Evolutionary conservation across 345 rosid genomes (phyloP).

Genomic region (Boechera retrofracta): DNA sequence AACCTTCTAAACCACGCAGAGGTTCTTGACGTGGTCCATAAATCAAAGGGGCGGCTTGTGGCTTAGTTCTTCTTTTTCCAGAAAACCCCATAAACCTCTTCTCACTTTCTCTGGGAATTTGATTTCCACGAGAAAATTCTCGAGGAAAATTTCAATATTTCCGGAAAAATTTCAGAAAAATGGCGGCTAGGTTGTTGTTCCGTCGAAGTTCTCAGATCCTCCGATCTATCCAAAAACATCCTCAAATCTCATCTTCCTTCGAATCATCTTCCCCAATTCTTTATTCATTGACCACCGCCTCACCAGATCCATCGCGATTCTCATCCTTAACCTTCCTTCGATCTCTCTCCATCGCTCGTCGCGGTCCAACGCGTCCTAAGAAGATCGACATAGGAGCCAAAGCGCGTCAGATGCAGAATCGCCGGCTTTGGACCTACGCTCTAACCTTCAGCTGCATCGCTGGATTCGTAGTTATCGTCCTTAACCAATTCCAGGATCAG

Average conservation of each 20-base stretch:
- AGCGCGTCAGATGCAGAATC: constrained; percentile 90
- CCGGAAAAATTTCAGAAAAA: constrained; percentile 34
- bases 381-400: constrained; percentile 76
- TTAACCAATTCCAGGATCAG: constrained; percentile 87
- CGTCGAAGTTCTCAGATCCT: constrained; percentile 62
- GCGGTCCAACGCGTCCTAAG: constrained; percentile 63
- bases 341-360: constrained; percentile 66
- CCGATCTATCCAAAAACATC: constrained; percentile 35
- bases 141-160: not conserved
- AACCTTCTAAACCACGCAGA: not conserved
- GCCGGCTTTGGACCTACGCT: constrained; percentile 91
- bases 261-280: constrained; percentile 39
- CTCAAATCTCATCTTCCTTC: constrained; percentile 30
- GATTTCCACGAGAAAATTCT: constrained; percentile 23
- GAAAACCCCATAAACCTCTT: constrained; percentile 42
- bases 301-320: constrained; percentile 34
- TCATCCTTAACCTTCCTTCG: constrained; percentile 47
- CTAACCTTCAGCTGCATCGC: constrained; percentile 87
- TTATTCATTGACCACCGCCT: constrained; percentile 40
- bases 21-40: constrained; percentile 27
- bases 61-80: not conserved
- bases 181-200: constrained; percentile 64
- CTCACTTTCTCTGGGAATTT: constrained; percentile 36
- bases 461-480: constrained; percentile 82
- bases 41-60: constrained; percentile 24